Percentiles rank a stretch among this genome's conserved stretches.
phyloP scores from a whole-genome alignment of 768 basidiomycete genomes.

The Serendipita sp. region DNA sequence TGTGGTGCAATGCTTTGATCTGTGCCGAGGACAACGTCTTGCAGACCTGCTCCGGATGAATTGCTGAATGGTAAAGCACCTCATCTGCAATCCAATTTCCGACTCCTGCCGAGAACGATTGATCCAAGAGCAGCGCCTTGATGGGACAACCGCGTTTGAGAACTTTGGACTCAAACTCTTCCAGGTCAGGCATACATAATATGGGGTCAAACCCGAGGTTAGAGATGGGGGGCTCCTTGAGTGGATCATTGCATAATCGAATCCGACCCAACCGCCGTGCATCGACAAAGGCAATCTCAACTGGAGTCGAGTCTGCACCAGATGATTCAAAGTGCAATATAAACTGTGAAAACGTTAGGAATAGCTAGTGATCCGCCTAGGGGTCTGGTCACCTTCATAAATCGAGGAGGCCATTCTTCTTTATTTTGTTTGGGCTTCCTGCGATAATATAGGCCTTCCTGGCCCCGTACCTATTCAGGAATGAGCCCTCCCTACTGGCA shows the following conservation, averaged over 20 bases:
- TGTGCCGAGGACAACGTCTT: constrained; percentile 38
- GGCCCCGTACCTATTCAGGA: constrained; percentile 32
- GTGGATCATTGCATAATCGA: constrained; percentile 42
- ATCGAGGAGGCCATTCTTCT: constrained; percentile 49
- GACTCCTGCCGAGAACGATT: constrained; percentile 66
- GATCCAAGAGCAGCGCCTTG: constrained; percentile 63
- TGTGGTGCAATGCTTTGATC: constrained; percentile 33
- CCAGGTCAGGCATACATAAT: constrained; percentile 44
- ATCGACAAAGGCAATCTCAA: constrained; percentile 55
- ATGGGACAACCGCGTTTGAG: constrained; percentile 45
- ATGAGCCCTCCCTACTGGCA: not conserved
- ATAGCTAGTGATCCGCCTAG: too few relatives aligned
- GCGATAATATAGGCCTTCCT: constrained; percentile 33
- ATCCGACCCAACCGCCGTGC: constrained; percentile 56
- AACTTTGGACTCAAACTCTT: constrained; percentile 33
- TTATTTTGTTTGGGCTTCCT: constrained; percentile 26
- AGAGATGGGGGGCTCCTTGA: constrained; percentile 52
- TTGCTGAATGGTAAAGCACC: constrained; percentile 54
- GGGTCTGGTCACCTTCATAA: constrained; percentile 52
- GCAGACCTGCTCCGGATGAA: constrained; percentile 58
- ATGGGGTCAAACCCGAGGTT: constrained; percentile 65
- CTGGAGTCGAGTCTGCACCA: constrained; percentile 21
- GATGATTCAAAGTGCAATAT: constrained; percentile 40
- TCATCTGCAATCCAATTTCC: constrained; percentile 80
- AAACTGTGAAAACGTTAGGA: constrained; percentile 35